Evolutionary conservation across 2,329 filamentous ascomycete species (phyloP), one percentile per base, ranked within the genome.

Genomic region (Chrysoporthe cubensis): DNA sequence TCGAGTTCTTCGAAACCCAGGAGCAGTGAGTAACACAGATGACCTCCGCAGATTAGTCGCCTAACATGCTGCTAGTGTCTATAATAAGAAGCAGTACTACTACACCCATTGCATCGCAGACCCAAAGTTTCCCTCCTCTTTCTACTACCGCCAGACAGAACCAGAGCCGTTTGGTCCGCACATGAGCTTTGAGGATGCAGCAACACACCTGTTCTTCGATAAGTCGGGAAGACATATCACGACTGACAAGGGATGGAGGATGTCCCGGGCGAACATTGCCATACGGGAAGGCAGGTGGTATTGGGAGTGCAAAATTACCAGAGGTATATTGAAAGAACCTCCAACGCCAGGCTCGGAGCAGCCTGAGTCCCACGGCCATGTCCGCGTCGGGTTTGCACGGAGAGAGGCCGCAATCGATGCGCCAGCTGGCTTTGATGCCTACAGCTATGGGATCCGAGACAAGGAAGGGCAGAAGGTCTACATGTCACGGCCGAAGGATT

Each of bases 61-160:
- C 68, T 69, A n/a, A 60, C n/a, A 4, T 16, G 7, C 1, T 40
- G 3, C 14, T 18, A 87, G 86, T 75, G 86, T 88, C 18, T 86
- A 82, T 67, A 90, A 90, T 71, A 89, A 90, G 73, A 89, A 88
- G 74, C 87, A 90, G 66, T 98, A 95, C 77, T 91, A 93, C 69
- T 98, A 98, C 77, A 91, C 90, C 43, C 92, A 94, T 74, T 96
- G 93, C 76, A 94, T 97, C 72, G 93, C 94, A 72, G 94, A 97
- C 72, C 93, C 94, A 1, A 84, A 87, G 26, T 97, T 97, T 75
- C 90, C 93, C 7, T 93, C 94, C 71, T 94, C 90, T 71, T 88
- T 96, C 74, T 96, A 92, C 82, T 97, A 97, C 79, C 91, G 94
- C 69, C 90, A 93, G 72, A 96, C 93, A 56, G 96, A 98, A 76